Conservation (phyloP, 1,284 basidiomycete genomes). For the Neonothopanus nambi region DNA sequence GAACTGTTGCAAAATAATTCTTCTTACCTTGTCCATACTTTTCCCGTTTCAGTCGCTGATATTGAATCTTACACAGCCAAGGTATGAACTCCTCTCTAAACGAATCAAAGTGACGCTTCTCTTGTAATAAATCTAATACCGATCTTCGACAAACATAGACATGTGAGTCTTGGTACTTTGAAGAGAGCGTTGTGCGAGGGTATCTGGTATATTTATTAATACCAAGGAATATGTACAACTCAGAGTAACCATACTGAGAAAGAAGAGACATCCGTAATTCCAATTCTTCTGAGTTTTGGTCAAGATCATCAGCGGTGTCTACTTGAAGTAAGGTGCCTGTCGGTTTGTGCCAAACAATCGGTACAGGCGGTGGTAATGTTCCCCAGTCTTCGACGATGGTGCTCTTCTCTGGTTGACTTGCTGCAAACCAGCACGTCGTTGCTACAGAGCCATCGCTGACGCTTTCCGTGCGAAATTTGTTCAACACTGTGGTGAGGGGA, state of each 20-base stretch:
- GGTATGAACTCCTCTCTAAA: slow-evolving; percentile 87
- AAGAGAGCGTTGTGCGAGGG: slow-evolving; percentile 72
- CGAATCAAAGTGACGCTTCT: slow-evolving; percentile 72
- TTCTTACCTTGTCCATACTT: slow-evolving; percentile 58
- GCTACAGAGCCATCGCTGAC: slow-evolving; percentile 68
- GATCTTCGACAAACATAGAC: slow-evolving; percentile 84
- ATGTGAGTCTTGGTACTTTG: slow-evolving; percentile 80
- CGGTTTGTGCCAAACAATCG: slow-evolving; percentile 67
- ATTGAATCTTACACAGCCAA: slow-evolving; percentile 86
- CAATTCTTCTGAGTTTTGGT: slow-evolving; percentile 70
- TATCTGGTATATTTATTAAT: slow-evolving; percentile 47
- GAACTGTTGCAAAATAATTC: not conserved
- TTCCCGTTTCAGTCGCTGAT: slow-evolving; percentile 56
- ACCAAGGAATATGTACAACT: slow-evolving; percentile 8
- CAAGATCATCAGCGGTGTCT: slow-evolving; percentile 65
- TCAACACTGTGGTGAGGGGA: slow-evolving; percentile 69
- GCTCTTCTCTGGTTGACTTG: slow-evolving; percentile 53
- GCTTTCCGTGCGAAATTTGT: slow-evolving; percentile 78
- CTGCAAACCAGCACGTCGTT: slow-evolving; percentile 78
- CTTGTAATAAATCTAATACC: slow-evolving; percentile 71
- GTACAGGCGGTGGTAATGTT: slow-evolving; percentile 37
- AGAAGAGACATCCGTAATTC: slow-evolving; percentile 75
- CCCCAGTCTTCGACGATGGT: slow-evolving; percentile 67
- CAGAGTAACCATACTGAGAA: slow-evolving; percentile 45
- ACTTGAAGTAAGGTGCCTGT: slow-evolving; percentile 72